Percentiles rank a stretch among this genome's conserved stretches.
These are phyloP conservation scores for Suillus spraguei DNA, from an alignment of 768 basidiomycete genomes.

Conservation along the genomic window DNA sequence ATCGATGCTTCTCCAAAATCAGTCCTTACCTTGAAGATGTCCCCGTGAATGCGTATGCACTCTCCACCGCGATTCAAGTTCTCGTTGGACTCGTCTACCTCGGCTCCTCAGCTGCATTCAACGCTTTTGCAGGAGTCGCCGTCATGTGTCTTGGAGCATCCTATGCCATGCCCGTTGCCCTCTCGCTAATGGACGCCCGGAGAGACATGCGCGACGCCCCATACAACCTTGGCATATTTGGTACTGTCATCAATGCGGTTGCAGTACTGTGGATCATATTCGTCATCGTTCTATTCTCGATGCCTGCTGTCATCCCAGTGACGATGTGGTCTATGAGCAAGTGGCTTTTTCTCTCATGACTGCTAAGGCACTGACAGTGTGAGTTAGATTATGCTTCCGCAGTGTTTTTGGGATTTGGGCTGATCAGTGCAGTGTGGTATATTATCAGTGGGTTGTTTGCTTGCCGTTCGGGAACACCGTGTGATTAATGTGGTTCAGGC, in stretches of 20 bases:
- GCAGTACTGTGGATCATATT: constrained; percentile 64
- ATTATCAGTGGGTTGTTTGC: constrained; percentile 45
- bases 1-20: constrained; percentile 49
- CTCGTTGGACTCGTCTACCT: constrained; percentile 66
- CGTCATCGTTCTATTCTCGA: constrained; percentile 66
- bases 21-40: constrained; percentile 44
- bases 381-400: constrained; percentile 64
- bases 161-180: constrained; percentile 62
- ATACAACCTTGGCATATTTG: constrained; percentile 49
- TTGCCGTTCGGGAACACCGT: not conserved
- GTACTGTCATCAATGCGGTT: constrained; percentile 47
- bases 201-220: constrained; percentile 50
- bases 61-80: constrained; percentile 59
- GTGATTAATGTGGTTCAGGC: constrained; percentile 28
- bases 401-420: constrained; percentile 64
- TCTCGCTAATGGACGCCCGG: constrained; percentile 49
- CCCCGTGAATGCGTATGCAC: constrained; percentile 60
- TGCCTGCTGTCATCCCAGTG: constrained; percentile 65
- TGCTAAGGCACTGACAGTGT: not conserved
- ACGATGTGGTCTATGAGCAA: constrained; percentile 51
- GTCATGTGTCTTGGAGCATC: constrained; percentile 69
- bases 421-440: constrained; percentile 64
- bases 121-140: constrained; percentile 67
- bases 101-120: constrained; percentile 63
- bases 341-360: constrained; percentile 15